Evolutionary conservation across 768 basidiomycete species (phyloP).

Genomic region (Pisolithus orientalis): DNA sequence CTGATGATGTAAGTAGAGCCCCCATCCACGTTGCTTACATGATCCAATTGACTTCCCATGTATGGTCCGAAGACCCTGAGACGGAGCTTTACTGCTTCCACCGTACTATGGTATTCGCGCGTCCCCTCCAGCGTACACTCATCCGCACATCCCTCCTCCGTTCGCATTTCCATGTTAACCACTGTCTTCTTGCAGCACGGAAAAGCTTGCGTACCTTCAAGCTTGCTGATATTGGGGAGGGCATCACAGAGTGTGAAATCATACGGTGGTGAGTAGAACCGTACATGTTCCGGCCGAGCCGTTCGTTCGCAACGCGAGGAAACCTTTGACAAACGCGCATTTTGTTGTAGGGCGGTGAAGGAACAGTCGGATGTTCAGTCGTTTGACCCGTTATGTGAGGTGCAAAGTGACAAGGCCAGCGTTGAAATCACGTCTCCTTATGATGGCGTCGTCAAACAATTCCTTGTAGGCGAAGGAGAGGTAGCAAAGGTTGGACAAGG

Average conservation of each 20-base stretch:
- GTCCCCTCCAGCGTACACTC: constrained; percentile 16
- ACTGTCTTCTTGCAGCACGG: constrained; percentile 23
- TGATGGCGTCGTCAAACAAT: constrained; percentile 65
- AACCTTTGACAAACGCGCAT: not conserved
- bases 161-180: constrained; percentile 32
- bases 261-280: constrained; percentile 63
- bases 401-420: constrained; percentile 86
- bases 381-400: constrained; percentile 76
- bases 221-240: constrained; percentile 84
- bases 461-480: constrained; percentile 75
- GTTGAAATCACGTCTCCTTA: constrained; percentile 89
- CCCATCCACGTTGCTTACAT: too few species aligned
- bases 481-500: constrained; percentile 78
- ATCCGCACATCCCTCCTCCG: constrained; percentile 23
- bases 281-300: constrained; percentile 21
- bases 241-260: constrained; percentile 87
- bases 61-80: too few species aligned
- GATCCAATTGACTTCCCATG: too few species aligned
- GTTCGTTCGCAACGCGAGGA: not conserved
- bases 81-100: not conserved
- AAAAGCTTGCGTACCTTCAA: constrained; percentile 57
- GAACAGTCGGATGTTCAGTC: constrained; percentile 43
- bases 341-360: constrained; percentile 52
- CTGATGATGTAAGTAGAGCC: too few species aligned
- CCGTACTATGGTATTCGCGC: constrained; percentile 5